phyloP scores from a whole-genome alignment of 176 grass and related monocot genomes.

The Alloteropsis semialata region DNA sequence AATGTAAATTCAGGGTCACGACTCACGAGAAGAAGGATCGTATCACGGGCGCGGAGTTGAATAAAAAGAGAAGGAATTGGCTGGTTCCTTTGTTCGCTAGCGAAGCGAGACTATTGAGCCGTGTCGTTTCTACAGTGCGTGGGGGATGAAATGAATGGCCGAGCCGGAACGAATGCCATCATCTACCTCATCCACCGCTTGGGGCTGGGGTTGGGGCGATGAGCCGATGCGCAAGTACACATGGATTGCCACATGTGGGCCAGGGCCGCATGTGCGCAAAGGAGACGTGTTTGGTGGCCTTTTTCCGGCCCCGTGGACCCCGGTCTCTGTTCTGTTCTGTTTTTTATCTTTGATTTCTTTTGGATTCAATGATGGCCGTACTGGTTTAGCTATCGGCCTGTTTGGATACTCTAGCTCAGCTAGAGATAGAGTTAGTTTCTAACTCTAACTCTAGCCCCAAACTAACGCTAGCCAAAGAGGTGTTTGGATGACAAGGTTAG shows the following conservation, averaged over 20 bases:
- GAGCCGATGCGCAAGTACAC: slow-evolving; percentile 16
- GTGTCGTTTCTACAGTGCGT: not conserved
- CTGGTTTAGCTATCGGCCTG: too few relatives aligned
- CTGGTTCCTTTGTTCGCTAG: not conserved
- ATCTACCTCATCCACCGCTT: not conserved
- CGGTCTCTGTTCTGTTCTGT: not conserved
- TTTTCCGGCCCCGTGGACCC: not conserved
- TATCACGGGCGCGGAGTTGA: not conserved
- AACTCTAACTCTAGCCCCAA: too few relatives aligned
- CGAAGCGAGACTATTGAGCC: not conserved
- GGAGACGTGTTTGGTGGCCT: slow-evolving; percentile 2
- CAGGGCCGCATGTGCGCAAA: slow-evolving; percentile 34
- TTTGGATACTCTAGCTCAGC: too few relatives aligned
- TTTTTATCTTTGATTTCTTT: not conserved
- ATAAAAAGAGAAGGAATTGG: not conserved
- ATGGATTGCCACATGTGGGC: slow-evolving; percentile 21
- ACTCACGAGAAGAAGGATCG: not conserved
- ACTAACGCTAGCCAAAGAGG: too few relatives aligned
- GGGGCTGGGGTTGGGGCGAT: not conserved
- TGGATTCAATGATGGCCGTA: not conserved
- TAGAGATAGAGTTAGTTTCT: too few relatives aligned
- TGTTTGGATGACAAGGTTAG: too few relatives aligned
- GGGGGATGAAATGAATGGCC: not conserved
- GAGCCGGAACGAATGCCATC: not conserved
- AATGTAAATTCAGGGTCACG: not conserved